Evolutionary conservation across 1,284 basidiomycete genomes (phyloP).

Genomic region (Flammula alnicola): DNA sequence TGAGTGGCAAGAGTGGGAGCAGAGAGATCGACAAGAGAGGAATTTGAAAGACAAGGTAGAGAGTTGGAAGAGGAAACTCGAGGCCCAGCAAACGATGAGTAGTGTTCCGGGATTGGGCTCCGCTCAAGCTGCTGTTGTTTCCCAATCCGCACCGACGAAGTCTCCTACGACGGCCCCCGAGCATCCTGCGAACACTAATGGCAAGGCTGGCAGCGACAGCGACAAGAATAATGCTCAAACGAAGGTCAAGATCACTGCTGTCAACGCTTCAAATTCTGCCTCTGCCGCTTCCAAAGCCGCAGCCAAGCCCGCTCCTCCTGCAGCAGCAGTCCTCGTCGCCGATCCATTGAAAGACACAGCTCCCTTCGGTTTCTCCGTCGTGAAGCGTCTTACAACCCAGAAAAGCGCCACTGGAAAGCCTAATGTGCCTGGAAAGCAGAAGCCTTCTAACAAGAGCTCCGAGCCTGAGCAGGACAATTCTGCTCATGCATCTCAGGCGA

Average conservation of each 20-base stretch:
- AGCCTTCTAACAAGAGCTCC: background rate
- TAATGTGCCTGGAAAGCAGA: background rate
- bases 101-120: conserved; percentile 4
- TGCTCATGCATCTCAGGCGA: background rate
- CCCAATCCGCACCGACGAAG: background rate
- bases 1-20: conserved; percentile 32
- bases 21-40: conserved; percentile 20
- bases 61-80: conserved; percentile 26
- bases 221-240: background rate
- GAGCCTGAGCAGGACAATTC: background rate
- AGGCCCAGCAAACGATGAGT: background rate
- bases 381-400: conserved; percentile 20
- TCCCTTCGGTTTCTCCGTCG: conserved; percentile 28
- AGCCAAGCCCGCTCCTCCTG: background rate
- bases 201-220: background rate
- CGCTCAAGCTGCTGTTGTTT: background rate
- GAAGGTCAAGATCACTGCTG: conserved; percentile 2
- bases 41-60: conserved; percentile 27
- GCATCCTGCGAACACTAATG: background rate
- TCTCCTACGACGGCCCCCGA: background rate
- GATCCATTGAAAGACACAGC: conserved; percentile 22
- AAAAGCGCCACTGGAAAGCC: conserved; percentile 13
- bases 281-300: background rate
- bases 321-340: no score
- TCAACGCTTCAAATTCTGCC: background rate